A percentile compares a stretch with the other conserved stretches of the same genome.
phyloP scores from a whole-genome alignment of 352 stramenopile genomes.

The Albugo candida region DNA sequence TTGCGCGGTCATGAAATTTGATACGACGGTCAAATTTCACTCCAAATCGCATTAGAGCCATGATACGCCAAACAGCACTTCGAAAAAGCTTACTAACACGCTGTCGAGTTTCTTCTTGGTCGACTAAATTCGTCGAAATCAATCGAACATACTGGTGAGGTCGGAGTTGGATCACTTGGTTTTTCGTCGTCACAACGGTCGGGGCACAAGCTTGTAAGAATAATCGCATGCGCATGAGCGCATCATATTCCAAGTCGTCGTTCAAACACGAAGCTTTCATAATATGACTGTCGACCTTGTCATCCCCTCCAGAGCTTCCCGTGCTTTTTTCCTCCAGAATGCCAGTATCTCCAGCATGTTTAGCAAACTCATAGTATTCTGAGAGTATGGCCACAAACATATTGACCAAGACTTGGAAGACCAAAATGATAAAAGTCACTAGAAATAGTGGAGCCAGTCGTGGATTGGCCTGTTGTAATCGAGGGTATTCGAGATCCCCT shows the following conservation, averaged over 20 bases:
- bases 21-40: conserved; percentile 78
- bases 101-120: conserved; percentile 67
- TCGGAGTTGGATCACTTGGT: conserved; percentile 54
- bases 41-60: conserved; percentile 68
- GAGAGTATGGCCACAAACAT: conserved; percentile 82
- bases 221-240: conserved; percentile 52
- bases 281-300: too few relatives aligned
- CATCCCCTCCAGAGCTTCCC: neutral
- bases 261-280: too few relatives aligned
- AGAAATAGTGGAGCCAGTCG: conserved; percentile 64
- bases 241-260: conserved; percentile 75
- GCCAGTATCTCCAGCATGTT: conserved; percentile 45
- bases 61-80: conserved; percentile 68
- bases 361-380: conserved; percentile 72
- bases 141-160: conserved; percentile 53
- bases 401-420: conserved; percentile 77
- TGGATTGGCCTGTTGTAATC: conserved; percentile 59
- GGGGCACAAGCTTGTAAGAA: conserved; percentile 57
- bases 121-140: conserved; percentile 76
- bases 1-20: conserved; percentile 38
- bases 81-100: conserved; percentile 66
- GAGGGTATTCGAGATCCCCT: conserved; percentile 61
- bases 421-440: conserved; percentile 65
- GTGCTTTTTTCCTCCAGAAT: neutral
- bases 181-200: conserved; percentile 57